Evolutionary conservation across 495 filamentous ascomycete genomes (phyloP).

Genomic region (Geopyxis carbonaria): DNA sequence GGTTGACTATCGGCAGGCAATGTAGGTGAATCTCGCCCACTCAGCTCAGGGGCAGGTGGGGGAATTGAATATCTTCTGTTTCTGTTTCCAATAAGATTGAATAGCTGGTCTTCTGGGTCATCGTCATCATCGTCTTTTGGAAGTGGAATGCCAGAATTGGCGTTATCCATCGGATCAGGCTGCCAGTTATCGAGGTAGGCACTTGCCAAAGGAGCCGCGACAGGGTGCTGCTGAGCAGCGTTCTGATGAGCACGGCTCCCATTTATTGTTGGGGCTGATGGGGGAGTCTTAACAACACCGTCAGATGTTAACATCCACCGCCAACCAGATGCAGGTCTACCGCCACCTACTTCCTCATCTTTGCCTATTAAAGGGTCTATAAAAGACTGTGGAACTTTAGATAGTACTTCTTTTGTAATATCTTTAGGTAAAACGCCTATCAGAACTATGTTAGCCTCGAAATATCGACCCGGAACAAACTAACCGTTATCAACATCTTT

Average conservation of each 20-base stretch:
- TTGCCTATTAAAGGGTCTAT: conserved; percentile 1
- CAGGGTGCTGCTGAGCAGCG: no score
- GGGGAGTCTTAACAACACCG: conserved; percentile 10
- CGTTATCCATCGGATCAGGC: no score
- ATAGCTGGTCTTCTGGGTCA: neutral
- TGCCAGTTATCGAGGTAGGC: no score
- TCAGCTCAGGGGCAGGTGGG: conserved; percentile 11
- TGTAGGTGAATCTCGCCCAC: conserved; percentile 9
- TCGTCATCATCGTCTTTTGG: neutral
- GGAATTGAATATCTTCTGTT: no score
- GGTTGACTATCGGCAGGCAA: conserved; percentile 17
- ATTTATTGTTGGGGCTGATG: conserved; percentile 1
- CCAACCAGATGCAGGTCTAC: conserved; percentile 2
- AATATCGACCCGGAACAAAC: conserved; percentile 1
- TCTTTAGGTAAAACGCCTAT: no score
- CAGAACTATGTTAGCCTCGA: no score
- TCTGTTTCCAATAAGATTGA: neutral
- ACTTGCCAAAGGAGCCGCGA: no score
- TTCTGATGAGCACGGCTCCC: no score
- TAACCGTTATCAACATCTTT: conserved; percentile 1
- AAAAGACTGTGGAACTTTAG: neutral
- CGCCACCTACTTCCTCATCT: neutral
- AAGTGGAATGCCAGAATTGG: neutral
- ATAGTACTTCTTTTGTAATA: neutral
- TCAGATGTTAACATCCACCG: conserved; percentile 14